Base-by-base conservation (phyloP, 306 rosid genomes). In the Vigna unguiculata region DNA sequence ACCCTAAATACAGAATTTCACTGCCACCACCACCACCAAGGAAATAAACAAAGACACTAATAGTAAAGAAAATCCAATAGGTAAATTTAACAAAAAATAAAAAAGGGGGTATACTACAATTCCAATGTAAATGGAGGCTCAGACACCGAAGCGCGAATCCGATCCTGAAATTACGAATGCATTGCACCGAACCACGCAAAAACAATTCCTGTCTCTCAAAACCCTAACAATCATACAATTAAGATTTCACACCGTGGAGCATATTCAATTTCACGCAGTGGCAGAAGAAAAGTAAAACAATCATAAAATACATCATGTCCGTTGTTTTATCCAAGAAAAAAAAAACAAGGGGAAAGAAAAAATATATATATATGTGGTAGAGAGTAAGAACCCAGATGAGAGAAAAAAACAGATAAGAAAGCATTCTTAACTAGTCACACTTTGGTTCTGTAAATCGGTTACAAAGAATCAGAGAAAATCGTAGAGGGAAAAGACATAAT, bases 211-310 rank as follows among this genome's bases (percentile, higher is more conserved):
- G 88, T 83, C 83, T 58, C 55, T 66, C 61, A 71, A 85, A 85
- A 82, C 84, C 91, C 93, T 83, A 87, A 74, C 83, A 82, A 81
- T 7, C 86, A 59, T 59, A 55, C 80, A 17, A 65, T 25, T 68
- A 71, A 74, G 61, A 66, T 77, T 57, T 69, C n/a, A 11, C 34
- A 24, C 71, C 46, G 9, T 69, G 22, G 36, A 78, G 41, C 74
- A 64, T 60, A 24, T 80, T 15, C 61, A 69, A 69, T 41, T 74
- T 73, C 62, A 38, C 13, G n/a, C 43, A 55, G 49, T 19, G 38
- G 67, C 12, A 32, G 67, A 30, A 16, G 43, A 36, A 78, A 2
- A 34, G 43, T 22, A 68, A 57, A 78, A 20, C 19, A 19, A 4
- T 7, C 11, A 69, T 11, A 14, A 14, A 77, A 20, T 24, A 69